Base-by-base conservation (phyloP, 306 rosid species). In the Quillaja saponaria region DNA sequence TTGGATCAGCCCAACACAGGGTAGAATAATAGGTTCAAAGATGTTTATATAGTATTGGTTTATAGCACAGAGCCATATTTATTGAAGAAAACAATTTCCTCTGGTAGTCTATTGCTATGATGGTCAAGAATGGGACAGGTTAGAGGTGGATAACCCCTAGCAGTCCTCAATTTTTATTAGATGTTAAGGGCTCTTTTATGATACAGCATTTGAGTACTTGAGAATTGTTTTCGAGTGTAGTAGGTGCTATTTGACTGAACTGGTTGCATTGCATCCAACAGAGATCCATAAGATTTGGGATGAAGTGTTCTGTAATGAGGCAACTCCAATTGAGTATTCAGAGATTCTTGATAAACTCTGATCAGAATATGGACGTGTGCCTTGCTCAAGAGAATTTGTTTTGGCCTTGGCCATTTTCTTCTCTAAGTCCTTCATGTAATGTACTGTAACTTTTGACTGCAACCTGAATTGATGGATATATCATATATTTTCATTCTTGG, bases 281-380 rank as follows among this genome's bases (percentile, higher is more conserved):
- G 99, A 80, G 40, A 71, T 87, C 50, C 67, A 62, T 55, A 89
- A 81, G 83, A 61, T 83, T 71, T 94, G 99, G 99, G 80, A 83
- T 59, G 91, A 76, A 56, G 87, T 83, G 67, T 94, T 94, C 66
- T 66, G 87, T 67, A 72, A 69, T 2, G 80, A 81, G 60, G 89
- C 91, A 64, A 82, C 85, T 45, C 91, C 95, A 9, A 78, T 78
- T 12, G 91, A 85, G 76, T 87, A 78, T 55, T 85, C 84, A 1
- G 90, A 83, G 79, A 75, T 58, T 68, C 87, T 94, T 55, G 87
- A 83, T 60, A 83, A 64, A 73, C 71, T 94, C 64, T 72, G 94
- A 66, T 61, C 89, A 11, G 83, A 83, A 76, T 94, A 81, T 79
- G 68, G 68, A 71, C 76, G 75, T 50, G 3, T 15, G 10, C 75